Conservation (phyloP, 2,329 filamentous ascomycete genomes). For the Arthroderma sp. region DNA sequence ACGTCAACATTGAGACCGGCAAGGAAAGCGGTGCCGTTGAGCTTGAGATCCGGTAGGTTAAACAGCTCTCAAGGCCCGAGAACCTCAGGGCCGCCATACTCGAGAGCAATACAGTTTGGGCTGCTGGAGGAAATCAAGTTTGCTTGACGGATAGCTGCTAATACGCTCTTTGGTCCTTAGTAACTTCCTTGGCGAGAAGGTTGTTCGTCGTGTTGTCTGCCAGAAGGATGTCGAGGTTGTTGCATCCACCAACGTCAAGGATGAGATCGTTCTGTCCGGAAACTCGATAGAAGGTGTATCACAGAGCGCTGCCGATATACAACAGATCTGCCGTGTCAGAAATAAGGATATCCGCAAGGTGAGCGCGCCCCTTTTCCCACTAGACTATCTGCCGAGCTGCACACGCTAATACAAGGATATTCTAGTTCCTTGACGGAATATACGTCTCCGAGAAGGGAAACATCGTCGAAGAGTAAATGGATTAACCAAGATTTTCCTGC, state of each 20-base stretch:
- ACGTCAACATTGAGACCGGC: conserved; percentile 99
- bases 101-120: background rate
- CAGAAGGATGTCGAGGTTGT: conserved; percentile 80
- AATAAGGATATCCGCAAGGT: conserved; percentile 99
- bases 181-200: conserved; percentile 99
- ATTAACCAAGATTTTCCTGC: background rate
- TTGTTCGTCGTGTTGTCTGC: conserved; percentile 85
- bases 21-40: conserved; percentile 72
- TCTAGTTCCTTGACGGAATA: conserved; percentile 96
- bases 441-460: conserved; percentile 99
- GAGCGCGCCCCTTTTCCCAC: background rate
- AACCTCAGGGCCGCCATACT: no score
- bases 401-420: background rate
- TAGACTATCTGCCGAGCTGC: background rate
- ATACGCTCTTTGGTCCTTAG: conserved; percentile 34
- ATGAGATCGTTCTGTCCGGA: conserved; percentile 83
- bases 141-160: background rate
- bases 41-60: conserved; percentile 86
- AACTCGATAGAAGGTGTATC: conserved; percentile 97
- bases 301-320: conserved; percentile 96
- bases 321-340: conserved; percentile 97
- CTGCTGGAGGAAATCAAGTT: background rate
- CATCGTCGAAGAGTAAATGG: conserved; percentile 45
- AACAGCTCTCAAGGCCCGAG: background rate
- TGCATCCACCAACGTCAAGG: conserved; percentile 86